Conservation (phyloP, 305 asterid genomes). For the Coffea humblotiana region DNA sequence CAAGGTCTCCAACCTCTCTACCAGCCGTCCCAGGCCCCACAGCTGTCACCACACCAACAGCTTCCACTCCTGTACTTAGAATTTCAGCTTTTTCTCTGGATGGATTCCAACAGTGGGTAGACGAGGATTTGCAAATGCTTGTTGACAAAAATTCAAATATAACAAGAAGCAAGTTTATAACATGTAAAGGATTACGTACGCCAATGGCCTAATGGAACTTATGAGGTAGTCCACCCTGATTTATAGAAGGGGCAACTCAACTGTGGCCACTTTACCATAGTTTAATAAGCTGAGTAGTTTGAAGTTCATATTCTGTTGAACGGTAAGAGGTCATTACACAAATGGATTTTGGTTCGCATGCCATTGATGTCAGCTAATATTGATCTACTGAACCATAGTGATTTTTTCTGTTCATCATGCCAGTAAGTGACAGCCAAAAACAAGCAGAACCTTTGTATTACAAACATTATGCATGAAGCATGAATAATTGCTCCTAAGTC, state of each 20-base stretch:
- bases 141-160: no score
- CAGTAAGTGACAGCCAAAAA: background rate
- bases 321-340: background rate
- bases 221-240: background rate
- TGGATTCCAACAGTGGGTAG: background rate
- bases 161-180: slow-evolving; percentile 1
- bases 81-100: background rate
- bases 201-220: background rate
- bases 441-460: background rate
- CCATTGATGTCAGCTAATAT: background rate
- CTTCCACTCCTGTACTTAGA: slow-evolving; percentile 73
- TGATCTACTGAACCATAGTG: background rate
- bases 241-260: background rate
- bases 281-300: background rate
- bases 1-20: slow-evolving; percentile 79
- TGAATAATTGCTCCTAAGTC: background rate
- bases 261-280: no score
- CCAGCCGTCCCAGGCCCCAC: slow-evolving; percentile 90
- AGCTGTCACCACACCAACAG: slow-evolving; percentile 81
- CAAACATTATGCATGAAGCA: background rate
- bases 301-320: background rate
- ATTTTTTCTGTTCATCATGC: background rate
- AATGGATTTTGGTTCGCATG: background rate
- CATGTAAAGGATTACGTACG: background rate
- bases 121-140: background rate